These are phyloP conservation scores for Microbotryomycetes sp. DNA, from an alignment of 1,284 basidiomycete species.

Conservation along the genomic window DNA sequence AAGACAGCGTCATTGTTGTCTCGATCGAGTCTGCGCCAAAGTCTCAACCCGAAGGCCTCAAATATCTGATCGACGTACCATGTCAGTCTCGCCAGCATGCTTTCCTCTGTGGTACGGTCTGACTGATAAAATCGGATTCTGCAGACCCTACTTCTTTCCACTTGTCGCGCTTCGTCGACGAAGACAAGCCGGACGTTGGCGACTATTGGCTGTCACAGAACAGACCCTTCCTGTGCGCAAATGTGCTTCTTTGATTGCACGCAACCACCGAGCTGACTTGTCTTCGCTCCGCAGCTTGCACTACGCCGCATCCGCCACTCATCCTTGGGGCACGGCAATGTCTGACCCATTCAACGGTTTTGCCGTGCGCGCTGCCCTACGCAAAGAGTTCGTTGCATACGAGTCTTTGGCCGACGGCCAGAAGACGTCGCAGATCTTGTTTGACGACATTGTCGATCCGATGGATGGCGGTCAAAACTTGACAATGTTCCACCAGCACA, in stretches of 20 bases:
- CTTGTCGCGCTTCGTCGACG: slow-evolving; percentile 12
- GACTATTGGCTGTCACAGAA: slow-evolving; percentile 17
- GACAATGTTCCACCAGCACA: slow-evolving; percentile 25
- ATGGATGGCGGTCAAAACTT: slow-evolving; percentile 24
- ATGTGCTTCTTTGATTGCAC: neutral
- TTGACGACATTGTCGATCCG: slow-evolving; percentile 25
- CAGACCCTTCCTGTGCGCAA: slow-evolving; percentile 17
- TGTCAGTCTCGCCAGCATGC: slow-evolving; percentile 3
- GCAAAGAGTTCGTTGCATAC: slow-evolving; percentile 4
- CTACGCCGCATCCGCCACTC: slow-evolving; percentile 22
- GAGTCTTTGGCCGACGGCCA: neutral
- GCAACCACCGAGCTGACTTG: neutral
- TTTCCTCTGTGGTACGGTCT: no score
- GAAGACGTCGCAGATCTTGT: slow-evolving; percentile 10
- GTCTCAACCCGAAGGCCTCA: slow-evolving; percentile 13
- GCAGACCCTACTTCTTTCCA: slow-evolving; percentile 30
- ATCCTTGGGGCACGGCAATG: slow-evolving; percentile 25
- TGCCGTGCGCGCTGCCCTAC: slow-evolving; percentile 22
- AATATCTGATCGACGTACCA: slow-evolving; percentile 30
- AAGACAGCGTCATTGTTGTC: slow-evolving; percentile 24
- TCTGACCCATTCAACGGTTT: slow-evolving; percentile 32
- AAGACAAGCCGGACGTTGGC: slow-evolving; percentile 11
- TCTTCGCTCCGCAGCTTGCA: slow-evolving; percentile 5
- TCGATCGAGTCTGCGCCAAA: slow-evolving; percentile 31
- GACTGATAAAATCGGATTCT: no score